Conservation (phyloP, 2,329 filamentous ascomycete species). For the Aureobasidium subglaciale region DNA sequence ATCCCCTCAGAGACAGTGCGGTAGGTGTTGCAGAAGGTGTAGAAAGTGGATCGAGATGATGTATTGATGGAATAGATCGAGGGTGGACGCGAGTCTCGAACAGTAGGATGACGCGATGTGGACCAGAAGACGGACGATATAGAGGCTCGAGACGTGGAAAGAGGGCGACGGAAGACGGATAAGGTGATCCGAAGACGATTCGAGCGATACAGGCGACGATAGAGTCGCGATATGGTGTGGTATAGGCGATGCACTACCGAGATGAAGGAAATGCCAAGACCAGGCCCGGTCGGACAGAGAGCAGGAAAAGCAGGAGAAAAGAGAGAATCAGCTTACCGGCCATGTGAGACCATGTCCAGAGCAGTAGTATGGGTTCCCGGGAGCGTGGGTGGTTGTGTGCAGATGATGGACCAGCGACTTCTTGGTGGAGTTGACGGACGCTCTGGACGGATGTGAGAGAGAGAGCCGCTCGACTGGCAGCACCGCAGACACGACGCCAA, state of each 20-base stretch:
- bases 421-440: neutral
- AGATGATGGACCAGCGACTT: slow-evolving; percentile 3
- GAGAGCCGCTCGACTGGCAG: neutral
- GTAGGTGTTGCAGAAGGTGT: slow-evolving; percentile 20
- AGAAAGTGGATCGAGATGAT: slow-evolving; percentile 35
- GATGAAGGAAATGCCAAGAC: slow-evolving; percentile 6
- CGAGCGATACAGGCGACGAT: neutral
- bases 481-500: too few relatives aligned
- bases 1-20: slow-evolving; percentile 30
- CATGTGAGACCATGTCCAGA: slow-evolving; percentile 41
- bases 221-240: neutral
- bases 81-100: slow-evolving; percentile 12
- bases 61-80: slow-evolving; percentile 20
- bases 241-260: neutral
- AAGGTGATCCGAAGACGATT: neutral
- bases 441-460: neutral
- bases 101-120: slow-evolving; percentile 6
- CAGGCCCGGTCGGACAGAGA: neutral
- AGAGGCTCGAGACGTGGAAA: neutral
- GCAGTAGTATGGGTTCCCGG: slow-evolving; percentile 5
- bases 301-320: slow-evolving; percentile 18
- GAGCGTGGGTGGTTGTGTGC: neutral
- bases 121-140: neutral
- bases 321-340: slow-evolving; percentile 48
- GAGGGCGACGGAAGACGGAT: neutral